Evolutionary conservation across 2,329 filamentous ascomycete genomes (phyloP).

Genomic region (Neonectria sp.): DNA sequence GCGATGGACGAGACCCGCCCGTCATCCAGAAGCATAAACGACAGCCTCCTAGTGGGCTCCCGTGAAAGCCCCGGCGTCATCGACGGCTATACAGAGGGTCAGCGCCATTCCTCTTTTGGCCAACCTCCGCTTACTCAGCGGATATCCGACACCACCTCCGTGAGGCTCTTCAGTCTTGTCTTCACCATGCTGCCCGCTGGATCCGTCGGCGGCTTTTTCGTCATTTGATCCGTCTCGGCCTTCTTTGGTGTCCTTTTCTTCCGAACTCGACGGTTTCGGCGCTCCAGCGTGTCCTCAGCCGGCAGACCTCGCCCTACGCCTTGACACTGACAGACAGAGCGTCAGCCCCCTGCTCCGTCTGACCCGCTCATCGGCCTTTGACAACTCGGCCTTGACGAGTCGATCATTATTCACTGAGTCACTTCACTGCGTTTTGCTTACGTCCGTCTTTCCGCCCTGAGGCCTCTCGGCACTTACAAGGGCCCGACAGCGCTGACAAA

Average conservation of each 20-base stretch:
- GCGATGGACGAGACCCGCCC: background rate
- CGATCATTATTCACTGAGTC: background rate
- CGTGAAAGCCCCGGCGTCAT: conserved; percentile 1
- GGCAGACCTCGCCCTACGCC: background rate
- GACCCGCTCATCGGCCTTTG: background rate
- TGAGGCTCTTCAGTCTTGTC: too few species aligned
- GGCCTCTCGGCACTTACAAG: background rate
- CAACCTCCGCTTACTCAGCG: conserved; percentile 28
- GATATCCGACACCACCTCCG: background rate
- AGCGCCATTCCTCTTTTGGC: conserved; percentile 1
- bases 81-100: background rate
- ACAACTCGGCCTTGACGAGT: background rate
- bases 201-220: conserved; percentile 10
- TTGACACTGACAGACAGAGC: background rate
- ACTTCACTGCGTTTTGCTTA: background rate
- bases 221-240: conserved; percentile 9
- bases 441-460: background rate
- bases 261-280: background rate
- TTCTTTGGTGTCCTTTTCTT: conserved; percentile 13
- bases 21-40: background rate
- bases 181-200: conserved; percentile 7
- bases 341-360: background rate
- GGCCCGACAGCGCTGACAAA: conserved; percentile 2
- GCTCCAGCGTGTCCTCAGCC: background rate
- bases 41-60: conserved; percentile 3